Evolutionary conservation across 345 rosid genomes (phyloP), one percentile per base, ranked within the genome.

Genomic region (Erucastrum elatum): DNA sequence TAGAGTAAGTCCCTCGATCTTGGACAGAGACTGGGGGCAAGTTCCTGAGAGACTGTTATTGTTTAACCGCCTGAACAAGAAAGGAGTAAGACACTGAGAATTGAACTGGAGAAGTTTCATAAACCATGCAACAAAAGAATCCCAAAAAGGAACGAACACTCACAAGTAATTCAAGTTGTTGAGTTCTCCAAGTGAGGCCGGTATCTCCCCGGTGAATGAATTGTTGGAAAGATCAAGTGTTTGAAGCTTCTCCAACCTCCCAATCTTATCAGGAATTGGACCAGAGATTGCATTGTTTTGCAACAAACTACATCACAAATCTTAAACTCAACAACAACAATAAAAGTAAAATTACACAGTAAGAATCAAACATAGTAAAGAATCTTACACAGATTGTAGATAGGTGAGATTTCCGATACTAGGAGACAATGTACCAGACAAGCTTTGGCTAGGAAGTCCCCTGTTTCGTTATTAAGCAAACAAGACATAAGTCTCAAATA

Each of bases 171-270:
- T 89, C 68, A 96, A 87, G 85, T 79, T 88, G 84, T 79, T 82
- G 58, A 96, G 92, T 83, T 85, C 85, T 79, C 98, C 99, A 29
- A 96, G 69, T 15, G 98, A 87, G 66, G 76, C 26, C 0, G 99
- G 98, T 63, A 96, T 90, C 81, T 82, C 87, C 63, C 97, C 97
- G 6, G 81, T 76, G 77, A 96, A 90, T 17, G 83, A 79, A 77
- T 94, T 96, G 83, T 88, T 96, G 44, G 99, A 96, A 75, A 96
- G 97, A 82, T 96, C 99, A 27, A 96, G 97, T 9, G 97, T 89
- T 75, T 83, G 88, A 64, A 96, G 98, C 83, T 85, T 93, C 83
- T 82, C 91, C 83, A 96, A 84, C 87, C 84, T 94, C 68, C 99
- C 98, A 58, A 96, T 88, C 9, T 91, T 75, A 39, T 71, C 80